Evolutionary conservation across 78 protist species (phyloP), one percentile per base, ranked within the genome.

Genomic region (Carpediemonas membranifera): DNA sequence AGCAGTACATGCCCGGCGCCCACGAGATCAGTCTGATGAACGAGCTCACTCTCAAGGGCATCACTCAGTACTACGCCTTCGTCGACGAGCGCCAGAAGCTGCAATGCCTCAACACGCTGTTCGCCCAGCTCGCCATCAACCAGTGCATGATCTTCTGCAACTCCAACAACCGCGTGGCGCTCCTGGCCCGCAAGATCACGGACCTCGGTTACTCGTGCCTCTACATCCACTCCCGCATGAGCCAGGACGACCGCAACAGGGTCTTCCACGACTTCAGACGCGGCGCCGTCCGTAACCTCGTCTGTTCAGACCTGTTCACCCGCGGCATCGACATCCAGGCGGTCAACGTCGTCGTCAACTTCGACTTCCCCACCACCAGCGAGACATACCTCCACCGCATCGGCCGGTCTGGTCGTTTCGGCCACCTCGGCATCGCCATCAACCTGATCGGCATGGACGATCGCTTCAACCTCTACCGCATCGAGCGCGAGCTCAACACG

Each of bases 341-440:
- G 1, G 99, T 96, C 62, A 94, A 94, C 73, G 98, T 96, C 3
- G 98, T 94, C 77, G 85, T 96, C 89, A 96, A 96, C 85, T 96
- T 92, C 68, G 97, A 92, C 73, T 87, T 94, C 78, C 98, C 98
- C 56, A 80, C 80, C 62, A 80, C 63, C 54, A 68, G 89, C 24
- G 98, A 94, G 79, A 89, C 98, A 7, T 94, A 94, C 74, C 78
- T 94, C 50, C 98, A 94, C 60, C 83, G 99, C 44, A 94, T 96
- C 31, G 99, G 99, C 51, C 90, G 99, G 24, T 76, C 87, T 1
- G 99, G 99, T 7, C 82, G 99, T 33, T 93, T 82, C 58, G 99
- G 99, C 19, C 94, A 91, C 71, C 80, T 87, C 16, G 98, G 97
- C 28, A 70, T 96, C 1, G 99, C 99, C 72, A 86, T 96, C 86